phyloP scores from a whole-genome alignment of 1,284 basidiomycete genomes.

The Austroboletus novae-zelandiae region DNA sequence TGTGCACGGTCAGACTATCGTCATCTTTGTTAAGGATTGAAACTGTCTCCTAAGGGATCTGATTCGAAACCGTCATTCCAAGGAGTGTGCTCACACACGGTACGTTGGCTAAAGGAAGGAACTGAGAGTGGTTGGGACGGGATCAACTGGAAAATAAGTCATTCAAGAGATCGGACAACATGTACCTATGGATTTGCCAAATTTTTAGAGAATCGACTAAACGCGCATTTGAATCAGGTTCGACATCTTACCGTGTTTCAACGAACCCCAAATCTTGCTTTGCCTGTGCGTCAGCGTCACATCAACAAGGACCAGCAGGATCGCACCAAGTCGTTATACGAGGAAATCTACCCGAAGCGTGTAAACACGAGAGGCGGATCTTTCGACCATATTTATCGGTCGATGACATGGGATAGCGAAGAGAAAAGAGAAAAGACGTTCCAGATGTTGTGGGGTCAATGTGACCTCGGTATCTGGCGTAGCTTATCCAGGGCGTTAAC shows the following conservation, averaged over 20 bases:
- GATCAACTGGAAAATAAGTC: slow-evolving; percentile 16
- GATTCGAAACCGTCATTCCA: slow-evolving; percentile 12
- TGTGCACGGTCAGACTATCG: slow-evolving; percentile 1
- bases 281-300: slow-evolving; percentile 10
- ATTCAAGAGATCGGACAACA: slow-evolving; percentile 15
- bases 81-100: slow-evolving; percentile 10
- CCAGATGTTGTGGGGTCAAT: slow-evolving; percentile 11
- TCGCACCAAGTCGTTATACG: slow-evolving; percentile 12
- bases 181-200: slow-evolving; percentile 1
- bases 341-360: slow-evolving; percentile 5
- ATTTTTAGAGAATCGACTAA: not conserved
- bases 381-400: not conserved
- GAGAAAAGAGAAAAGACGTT: slow-evolving; percentile 10
- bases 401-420: slow-evolving; percentile 13
- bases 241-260: slow-evolving; percentile 13
- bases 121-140: slow-evolving; percentile 22
- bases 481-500: no score
- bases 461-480: slow-evolving; percentile 3
- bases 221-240: not conserved
- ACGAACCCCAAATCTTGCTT: slow-evolving; percentile 15
- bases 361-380: slow-evolving; percentile 1
- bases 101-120: no score
- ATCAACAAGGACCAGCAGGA: slow-evolving; percentile 12
- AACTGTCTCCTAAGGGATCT: slow-evolving; percentile 5
- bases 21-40: not conserved